Evolutionary conservation across 1,284 basidiomycete species (phyloP).

Genomic region (Retiboletus fuscus): DNA sequence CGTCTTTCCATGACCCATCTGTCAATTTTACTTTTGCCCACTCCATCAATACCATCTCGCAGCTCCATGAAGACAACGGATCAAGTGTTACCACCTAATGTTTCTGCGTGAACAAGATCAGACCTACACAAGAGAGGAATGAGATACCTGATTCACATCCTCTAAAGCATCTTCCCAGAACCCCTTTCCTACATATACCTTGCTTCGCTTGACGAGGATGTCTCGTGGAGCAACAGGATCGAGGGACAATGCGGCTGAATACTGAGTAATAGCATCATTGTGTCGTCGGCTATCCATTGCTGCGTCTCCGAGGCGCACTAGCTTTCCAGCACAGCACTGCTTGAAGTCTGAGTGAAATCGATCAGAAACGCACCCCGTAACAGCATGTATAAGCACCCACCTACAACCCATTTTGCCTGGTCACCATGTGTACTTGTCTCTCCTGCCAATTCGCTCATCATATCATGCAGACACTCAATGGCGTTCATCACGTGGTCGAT

Average conservation of each 20-base stretch:
- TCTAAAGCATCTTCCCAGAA: neutral
- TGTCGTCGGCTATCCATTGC: no score
- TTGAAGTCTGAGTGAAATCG: no score
- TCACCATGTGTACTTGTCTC: no score
- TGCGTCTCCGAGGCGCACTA: neutral
- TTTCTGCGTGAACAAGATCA: neutral
- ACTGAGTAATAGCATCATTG: neutral
- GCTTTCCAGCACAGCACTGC: neutral
- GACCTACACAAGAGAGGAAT: neutral
- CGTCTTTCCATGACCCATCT: neutral
- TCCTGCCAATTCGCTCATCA: no score
- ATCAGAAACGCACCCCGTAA: no score
- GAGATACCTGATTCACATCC: neutral
- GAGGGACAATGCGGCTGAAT: neutral
- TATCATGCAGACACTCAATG: no score
- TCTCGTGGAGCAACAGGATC: neutral
- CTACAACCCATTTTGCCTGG: no score
- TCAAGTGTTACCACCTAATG: neutral
- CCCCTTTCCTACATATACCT: neutral
- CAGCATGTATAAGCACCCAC: no score
- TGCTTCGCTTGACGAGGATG: neutral
- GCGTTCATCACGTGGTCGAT: no score
- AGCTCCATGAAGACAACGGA: neutral
- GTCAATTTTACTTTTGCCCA: neutral
- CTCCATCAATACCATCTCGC: neutral